A percentile compares a stretch with the other conserved stretches of the same genome.
Conservation (phyloP, 2,329 filamentous ascomycete species). For the Truncatella angustata region DNA sequence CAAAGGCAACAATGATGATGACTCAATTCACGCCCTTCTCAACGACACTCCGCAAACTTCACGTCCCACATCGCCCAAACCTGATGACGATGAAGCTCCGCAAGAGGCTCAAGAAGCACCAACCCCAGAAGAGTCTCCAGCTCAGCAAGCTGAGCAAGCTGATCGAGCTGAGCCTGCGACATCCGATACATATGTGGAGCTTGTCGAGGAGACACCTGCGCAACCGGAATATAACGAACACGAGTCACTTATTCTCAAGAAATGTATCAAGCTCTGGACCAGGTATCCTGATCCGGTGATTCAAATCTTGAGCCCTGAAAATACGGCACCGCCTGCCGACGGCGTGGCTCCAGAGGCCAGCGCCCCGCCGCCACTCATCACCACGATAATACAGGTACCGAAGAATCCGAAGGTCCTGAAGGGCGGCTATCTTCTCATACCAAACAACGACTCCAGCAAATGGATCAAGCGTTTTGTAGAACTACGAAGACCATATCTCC, state of each 20-base stretch:
- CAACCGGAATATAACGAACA: conserved; percentile 43
- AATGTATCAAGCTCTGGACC: conserved; percentile 64
- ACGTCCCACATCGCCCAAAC: conserved; percentile 32
- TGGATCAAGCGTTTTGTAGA: conserved; percentile 96
- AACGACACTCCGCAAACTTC: conserved; percentile 56
- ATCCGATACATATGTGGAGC: not conserved
- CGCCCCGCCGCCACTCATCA: conserved; percentile 63
- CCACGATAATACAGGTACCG: conserved; percentile 72
- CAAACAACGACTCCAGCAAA: conserved; percentile 74
- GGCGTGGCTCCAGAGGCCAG: conserved; percentile 51
- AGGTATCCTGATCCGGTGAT: conserved; percentile 55
- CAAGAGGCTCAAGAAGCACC: conserved; percentile 4
- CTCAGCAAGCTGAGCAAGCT: conserved; percentile 19
- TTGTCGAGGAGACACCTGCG: conserved; percentile 12
- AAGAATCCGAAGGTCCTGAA: conserved; percentile 83
- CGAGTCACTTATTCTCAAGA: conserved; percentile 48
- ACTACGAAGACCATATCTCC: conserved; percentile 84
- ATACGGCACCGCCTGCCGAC: conserved; percentile 68
- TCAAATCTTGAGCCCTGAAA: conserved; percentile 56
- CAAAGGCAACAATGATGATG: conserved; percentile 38
- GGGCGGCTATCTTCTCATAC: conserved; percentile 82
- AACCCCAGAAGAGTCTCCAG: conserved; percentile 21
- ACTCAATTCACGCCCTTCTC: conserved; percentile 57
- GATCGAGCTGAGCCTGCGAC: conserved; percentile 16
- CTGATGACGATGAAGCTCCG: conserved; percentile 8